A percentile compares a stretch with the other conserved stretches of the same genome.
Evolutionary conservation across 2,329 filamentous ascomycete species (phyloP).

Genomic region (Colletotrichum costaricense): DNA sequence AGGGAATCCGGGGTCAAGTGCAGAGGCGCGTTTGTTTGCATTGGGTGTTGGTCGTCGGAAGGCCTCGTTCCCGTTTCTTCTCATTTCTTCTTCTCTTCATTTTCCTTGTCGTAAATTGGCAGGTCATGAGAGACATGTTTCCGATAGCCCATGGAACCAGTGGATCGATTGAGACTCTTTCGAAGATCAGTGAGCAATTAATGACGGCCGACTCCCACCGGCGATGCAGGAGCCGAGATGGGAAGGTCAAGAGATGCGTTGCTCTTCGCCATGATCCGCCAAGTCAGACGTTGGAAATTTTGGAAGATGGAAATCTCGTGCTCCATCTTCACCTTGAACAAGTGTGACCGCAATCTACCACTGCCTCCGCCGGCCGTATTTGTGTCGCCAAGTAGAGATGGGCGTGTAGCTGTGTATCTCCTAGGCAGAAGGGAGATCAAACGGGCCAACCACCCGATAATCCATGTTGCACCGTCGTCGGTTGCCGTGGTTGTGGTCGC

Average conservation of each 20-base stretch:
- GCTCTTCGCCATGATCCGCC: neutral
- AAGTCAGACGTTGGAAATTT: neutral
- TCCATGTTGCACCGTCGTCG: neutral
- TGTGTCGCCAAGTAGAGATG: neutral
- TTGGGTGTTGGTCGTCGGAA: neutral
- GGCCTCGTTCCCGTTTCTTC: neutral
- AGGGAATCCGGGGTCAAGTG: neutral
- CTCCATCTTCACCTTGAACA: slow-evolving; percentile 15
- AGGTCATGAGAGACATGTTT: neutral
- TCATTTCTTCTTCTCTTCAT: neutral
- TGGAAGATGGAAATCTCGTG: neutral
- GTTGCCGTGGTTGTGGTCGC: neutral
- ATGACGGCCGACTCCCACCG: neutral
- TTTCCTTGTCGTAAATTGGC: neutral
- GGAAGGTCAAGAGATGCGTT: neutral
- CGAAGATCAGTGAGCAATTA: neutral
- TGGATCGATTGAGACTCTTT: neutral
- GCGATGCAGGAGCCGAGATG: neutral
- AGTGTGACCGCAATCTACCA: slow-evolving; percentile 17
- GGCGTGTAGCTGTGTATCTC: neutral
- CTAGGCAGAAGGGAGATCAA: neutral
- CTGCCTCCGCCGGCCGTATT: slow-evolving; percentile 6
- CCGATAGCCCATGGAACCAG: neutral
- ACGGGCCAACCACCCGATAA: neutral
- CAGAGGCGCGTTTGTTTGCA: neutral